Percentiles rank a stretch among this genome's conserved stretches.
Conservation (phyloP, 1,139 yeast genomes). For the Sugiyamaella xylanicola region DNA sequence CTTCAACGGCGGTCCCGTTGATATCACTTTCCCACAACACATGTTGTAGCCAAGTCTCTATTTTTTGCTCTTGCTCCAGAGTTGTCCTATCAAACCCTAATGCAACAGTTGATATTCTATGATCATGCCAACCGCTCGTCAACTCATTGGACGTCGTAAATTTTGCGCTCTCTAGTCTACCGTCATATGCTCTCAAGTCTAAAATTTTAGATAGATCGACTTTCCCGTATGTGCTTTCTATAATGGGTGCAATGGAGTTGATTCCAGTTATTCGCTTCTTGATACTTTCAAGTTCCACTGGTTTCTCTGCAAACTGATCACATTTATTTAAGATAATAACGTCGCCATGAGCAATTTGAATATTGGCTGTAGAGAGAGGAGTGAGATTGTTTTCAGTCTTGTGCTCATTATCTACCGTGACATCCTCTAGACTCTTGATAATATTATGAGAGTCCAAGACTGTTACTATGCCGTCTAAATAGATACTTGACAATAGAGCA, state of each 20-base stretch:
- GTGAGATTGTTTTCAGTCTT: constrained; percentile 37
- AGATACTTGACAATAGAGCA: constrained; percentile 77
- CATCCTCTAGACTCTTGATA: constrained; percentile 65
- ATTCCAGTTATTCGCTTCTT: constrained; percentile 53
- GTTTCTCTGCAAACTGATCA: constrained; percentile 49
- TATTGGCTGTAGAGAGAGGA: constrained; percentile 78
- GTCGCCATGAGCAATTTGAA: constrained; percentile 91
- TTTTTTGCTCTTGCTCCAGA: constrained; percentile 41
- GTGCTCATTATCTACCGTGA: constrained; percentile 58
- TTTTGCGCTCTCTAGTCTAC: constrained; percentile 37
- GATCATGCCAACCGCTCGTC: constrained; percentile 32
- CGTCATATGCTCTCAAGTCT: constrained; percentile 74
- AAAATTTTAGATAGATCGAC: constrained; percentile 64
- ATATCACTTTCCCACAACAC: constrained; percentile 66
- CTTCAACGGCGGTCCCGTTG: constrained; percentile 51
- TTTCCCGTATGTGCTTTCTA: constrained; percentile 72
- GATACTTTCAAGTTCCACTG: constrained; percentile 34
- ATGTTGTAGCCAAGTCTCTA: constrained; percentile 65
- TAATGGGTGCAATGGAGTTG: constrained; percentile 68
- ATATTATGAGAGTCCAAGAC: constrained; percentile 83
- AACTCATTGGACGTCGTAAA: not conserved
- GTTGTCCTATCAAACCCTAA: constrained; percentile 54
- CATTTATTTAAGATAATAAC: constrained; percentile 73
- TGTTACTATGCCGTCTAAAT: constrained; percentile 91
- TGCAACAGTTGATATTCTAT: constrained; percentile 64